phyloP scores from a whole-genome alignment of 164 flowering plant genomes.

The Saururus chinensis region DNA sequence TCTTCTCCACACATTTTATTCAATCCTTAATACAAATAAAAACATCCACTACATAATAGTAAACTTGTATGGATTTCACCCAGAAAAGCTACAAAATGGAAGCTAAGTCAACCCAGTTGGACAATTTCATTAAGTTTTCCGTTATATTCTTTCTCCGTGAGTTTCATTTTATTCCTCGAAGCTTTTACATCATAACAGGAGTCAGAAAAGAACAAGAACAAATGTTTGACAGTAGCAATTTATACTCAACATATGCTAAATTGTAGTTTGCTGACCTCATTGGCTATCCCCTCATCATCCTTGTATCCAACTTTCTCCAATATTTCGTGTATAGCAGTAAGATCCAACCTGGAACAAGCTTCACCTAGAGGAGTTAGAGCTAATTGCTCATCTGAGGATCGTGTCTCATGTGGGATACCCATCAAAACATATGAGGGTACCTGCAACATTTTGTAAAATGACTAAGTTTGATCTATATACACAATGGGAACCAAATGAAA shows the following conservation, averaged over 20 bases:
- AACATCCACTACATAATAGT: too few relatives aligned
- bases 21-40: too few relatives aligned
- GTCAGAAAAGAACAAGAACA: too few relatives aligned
- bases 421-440: constrained; percentile 59
- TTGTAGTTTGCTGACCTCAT: constrained; percentile 48
- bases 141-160: too few relatives aligned
- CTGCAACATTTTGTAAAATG: constrained; percentile 18
- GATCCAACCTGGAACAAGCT: constrained; percentile 73
- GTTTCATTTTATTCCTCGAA: too few relatives aligned
- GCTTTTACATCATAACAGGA: too few relatives aligned
- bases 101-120: too few relatives aligned
- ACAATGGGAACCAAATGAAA: not conserved
- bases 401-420: constrained; percentile 43
- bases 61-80: too few relatives aligned
- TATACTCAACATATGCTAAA: not conserved
- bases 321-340: constrained; percentile 77
- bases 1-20: too few relatives aligned
- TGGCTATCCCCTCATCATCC: constrained; percentile 82
- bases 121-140: too few relatives aligned
- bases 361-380: constrained; percentile 66
- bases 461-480: not conserved
- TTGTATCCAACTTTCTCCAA: constrained; percentile 74
- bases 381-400: constrained; percentile 20
- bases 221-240: too few relatives aligned
- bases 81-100: too few relatives aligned